Percentiles rank a stretch among this genome's conserved stretches.
These are phyloP conservation scores for Zangia roseola DNA, from an alignment of 768 basidiomycete species.

Conservation along the genomic window DNA sequence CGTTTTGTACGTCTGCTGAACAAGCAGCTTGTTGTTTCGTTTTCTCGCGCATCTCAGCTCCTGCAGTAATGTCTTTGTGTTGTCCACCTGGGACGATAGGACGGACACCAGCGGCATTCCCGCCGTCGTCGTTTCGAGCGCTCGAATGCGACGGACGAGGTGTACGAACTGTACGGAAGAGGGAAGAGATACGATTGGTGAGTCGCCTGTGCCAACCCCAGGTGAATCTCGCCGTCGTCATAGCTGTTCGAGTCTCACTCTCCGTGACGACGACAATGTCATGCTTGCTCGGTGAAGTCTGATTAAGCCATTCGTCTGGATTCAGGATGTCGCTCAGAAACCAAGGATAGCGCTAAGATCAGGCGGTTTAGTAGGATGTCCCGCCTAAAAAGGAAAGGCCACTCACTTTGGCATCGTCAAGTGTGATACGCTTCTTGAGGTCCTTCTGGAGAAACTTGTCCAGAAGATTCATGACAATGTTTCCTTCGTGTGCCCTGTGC, in stretches of 20 bases:
- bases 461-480: slow-evolving; percentile 68
- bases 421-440: slow-evolving; percentile 64
- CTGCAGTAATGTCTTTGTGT: slow-evolving; percentile 25
- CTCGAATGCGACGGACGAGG: slow-evolving; percentile 16
- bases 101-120: slow-evolving; percentile 27
- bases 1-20: slow-evolving; percentile 19
- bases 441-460: slow-evolving; percentile 81
- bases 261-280: slow-evolving; percentile 61
- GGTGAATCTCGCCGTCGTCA: slow-evolving; percentile 62
- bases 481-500: slow-evolving; percentile 47
- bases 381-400: background rate
- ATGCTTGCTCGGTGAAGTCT: slow-evolving; percentile 51
- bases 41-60: slow-evolving; percentile 24
- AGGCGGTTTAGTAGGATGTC: slow-evolving; percentile 2
- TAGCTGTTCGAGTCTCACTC: slow-evolving; percentile 75
- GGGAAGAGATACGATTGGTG: slow-evolving; percentile 44
- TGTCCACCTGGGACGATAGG: slow-evolving; percentile 16
- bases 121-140: slow-evolving; percentile 16
- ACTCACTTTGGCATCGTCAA: slow-evolving; percentile 80
- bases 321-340: slow-evolving; percentile 65
- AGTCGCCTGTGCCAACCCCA: slow-evolving; percentile 54
- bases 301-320: slow-evolving; percentile 67
- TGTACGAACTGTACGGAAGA: slow-evolving; percentile 45
- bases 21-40: slow-evolving; percentile 24
- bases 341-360: slow-evolving; percentile 58